These are phyloP conservation scores for Coriolopsis trogii DNA, from an alignment of 1,284 basidiomycete genomes.

Conservation along the genomic window DNA sequence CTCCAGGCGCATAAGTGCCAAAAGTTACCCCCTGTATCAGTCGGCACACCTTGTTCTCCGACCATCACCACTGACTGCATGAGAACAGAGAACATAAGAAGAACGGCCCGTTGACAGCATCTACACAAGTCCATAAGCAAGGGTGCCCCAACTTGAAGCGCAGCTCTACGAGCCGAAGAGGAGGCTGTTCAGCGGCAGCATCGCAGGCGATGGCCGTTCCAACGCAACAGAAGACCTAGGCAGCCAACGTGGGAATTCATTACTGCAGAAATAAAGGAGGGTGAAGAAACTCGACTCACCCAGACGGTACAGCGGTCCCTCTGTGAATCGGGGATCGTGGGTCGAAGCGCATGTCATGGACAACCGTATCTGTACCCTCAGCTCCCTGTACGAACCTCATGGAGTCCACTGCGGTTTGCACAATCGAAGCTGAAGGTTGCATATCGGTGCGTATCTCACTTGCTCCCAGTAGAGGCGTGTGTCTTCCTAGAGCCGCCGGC, in stretches of 20 bases:
- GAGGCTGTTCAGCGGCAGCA: slow-evolving; percentile 12
- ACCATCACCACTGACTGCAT: neutral
- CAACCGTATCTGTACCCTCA: neutral
- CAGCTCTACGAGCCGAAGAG: too few species aligned
- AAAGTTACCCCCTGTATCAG: too few species aligned
- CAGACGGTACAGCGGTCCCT: slow-evolving; percentile 23
- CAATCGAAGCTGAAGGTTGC: neutral
- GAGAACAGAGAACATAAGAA: too few species aligned
- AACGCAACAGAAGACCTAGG: slow-evolving; percentile 1
- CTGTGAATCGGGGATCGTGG: slow-evolving; percentile 33
- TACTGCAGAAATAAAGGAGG: neutral
- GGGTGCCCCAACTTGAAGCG: too few species aligned
- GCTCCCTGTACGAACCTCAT: slow-evolving; percentile 9
- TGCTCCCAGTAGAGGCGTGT: slow-evolving; percentile 11
- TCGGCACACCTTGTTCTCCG: neutral
- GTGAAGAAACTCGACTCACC: slow-evolving; percentile 16
- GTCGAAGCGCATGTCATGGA: slow-evolving; percentile 25
- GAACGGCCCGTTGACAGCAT: neutral
- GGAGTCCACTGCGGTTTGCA: slow-evolving; percentile 4
- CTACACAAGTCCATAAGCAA: neutral
- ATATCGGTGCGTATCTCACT: slow-evolving; percentile 4
- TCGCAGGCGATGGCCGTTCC: slow-evolving; percentile 17
- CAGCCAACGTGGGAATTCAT: neutral
- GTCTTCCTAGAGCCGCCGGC: neutral
- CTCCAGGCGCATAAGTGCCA: too few species aligned